These are phyloP conservation scores for Trichoderma sp. DNA, from an alignment of 2,329 filamentous ascomycete species.

Conservation along the genomic window DNA sequence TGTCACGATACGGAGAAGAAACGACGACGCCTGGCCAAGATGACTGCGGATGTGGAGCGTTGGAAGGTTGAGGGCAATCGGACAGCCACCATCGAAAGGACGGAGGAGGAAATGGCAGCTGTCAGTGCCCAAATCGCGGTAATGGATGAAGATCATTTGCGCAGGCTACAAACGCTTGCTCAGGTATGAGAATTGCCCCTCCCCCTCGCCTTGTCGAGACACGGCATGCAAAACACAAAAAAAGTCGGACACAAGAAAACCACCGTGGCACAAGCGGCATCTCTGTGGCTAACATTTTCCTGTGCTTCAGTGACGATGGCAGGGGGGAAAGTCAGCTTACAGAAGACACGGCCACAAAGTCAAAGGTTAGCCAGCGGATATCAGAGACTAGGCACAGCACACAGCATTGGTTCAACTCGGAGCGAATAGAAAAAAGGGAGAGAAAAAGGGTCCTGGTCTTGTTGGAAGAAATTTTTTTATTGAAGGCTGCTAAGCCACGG, in stretches of 20 bases:
- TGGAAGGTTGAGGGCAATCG: slow-evolving; percentile 78
- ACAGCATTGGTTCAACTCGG: slow-evolving; percentile 15
- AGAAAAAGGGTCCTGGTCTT: slow-evolving; percentile 8
- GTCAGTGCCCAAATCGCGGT: slow-evolving; percentile 61
- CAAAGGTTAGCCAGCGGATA: slow-evolving; percentile 19
- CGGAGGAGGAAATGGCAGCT: slow-evolving; percentile 68
- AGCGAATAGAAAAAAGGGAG: slow-evolving; percentile 5
- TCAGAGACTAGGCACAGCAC: slow-evolving; percentile 19
- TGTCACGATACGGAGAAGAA: slow-evolving; percentile 92
- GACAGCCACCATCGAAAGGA: slow-evolving; percentile 69
- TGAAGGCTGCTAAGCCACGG: slow-evolving; percentile 16
- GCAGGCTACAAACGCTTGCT: slow-evolving; percentile 38
- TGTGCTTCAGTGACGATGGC: slow-evolving; percentile 24
- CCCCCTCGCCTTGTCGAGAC: neutral
- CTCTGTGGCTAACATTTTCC: slow-evolving; percentile 23
- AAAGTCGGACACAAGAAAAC: neutral
- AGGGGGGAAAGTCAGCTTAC: slow-evolving; percentile 24
- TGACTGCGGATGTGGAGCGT: slow-evolving; percentile 71
- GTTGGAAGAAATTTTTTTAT: slow-evolving; percentile 1
- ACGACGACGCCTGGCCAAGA: slow-evolving; percentile 70
- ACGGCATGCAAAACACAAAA: neutral
- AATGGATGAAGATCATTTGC: slow-evolving; percentile 45
- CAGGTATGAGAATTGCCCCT: slow-evolving; percentile 29
- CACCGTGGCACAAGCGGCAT: slow-evolving; percentile 18
- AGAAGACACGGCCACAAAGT: slow-evolving; percentile 21